Conservation (phyloP, 2,329 filamentous ascomycete genomes). For the Lizonia empirigonia region DNA sequence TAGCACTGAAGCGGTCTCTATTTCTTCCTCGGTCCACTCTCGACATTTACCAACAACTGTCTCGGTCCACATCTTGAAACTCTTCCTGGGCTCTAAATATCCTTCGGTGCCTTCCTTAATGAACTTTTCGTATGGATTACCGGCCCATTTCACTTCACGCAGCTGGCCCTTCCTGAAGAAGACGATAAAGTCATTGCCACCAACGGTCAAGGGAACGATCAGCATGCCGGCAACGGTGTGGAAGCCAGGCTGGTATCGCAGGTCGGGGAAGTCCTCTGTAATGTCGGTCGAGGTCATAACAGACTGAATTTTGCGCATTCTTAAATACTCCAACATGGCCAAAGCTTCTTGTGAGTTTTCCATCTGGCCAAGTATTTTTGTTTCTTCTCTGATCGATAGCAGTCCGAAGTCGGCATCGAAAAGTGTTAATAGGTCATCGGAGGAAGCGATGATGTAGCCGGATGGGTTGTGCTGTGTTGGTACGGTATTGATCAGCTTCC, state of each 20-base stretch:
- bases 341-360: conserved; percentile 82
- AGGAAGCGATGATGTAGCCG: conserved; percentile 88
- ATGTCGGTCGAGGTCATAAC: conserved; percentile 82
- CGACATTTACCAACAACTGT: conserved; percentile 80
- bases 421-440: conserved; percentile 79
- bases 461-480: conserved; percentile 82
- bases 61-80: conserved; percentile 82
- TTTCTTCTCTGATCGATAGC: conserved; percentile 84
- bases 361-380: conserved; percentile 78
- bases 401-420: conserved; percentile 89
- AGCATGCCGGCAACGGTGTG: conserved; percentile 76
- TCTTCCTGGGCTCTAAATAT: conserved; percentile 77
- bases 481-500: conserved; percentile 85
- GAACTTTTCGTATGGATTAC: conserved; percentile 82
- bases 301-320: conserved; percentile 73
- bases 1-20: conserved; percentile 85
- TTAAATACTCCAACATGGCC: conserved; percentile 82
- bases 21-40: conserved; percentile 87
- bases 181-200: conserved; percentile 83
- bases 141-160: conserved; percentile 82
- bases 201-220: conserved; percentile 77
- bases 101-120: conserved; percentile 73
- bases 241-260: conserved; percentile 80
- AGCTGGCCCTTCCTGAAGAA: conserved; percentile 83
- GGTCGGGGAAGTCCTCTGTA: conserved; percentile 75